Evolutionary conservation across 345 rosid species (phyloP), one percentile per base, ranked within the genome.

Genomic region (Murraya paniculata): DNA sequence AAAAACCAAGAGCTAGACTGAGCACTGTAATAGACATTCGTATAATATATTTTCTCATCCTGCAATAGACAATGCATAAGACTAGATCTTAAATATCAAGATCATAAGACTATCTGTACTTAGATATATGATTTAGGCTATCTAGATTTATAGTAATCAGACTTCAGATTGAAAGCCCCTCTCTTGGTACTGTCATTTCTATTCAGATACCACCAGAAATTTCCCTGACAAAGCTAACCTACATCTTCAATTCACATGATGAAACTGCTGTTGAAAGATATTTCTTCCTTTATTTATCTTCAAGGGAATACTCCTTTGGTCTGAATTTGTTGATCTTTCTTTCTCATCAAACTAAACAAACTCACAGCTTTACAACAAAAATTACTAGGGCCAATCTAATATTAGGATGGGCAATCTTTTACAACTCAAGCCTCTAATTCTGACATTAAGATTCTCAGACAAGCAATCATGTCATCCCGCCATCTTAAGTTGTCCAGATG

Each of bases 1-100:
- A 68, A 61, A 61, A 64, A 69, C 35, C 48, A 77, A 48, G 77
- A 72, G 35, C 19, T 10, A 77, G 65, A 25, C 7, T 4, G 16
- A 68, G 27, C 62, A 25, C 28, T 56, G 28, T 53, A 28, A 56
- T 18, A 19, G 39, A 61, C 27, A 74, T 45, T 38, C 7, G 18
- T 59, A 22, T 59, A 7, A 59, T 45, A 16, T n/a, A 24, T 73
- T 38, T 38, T 59, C 55, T 33, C 35, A 65, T 35, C 69, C 48
- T 41, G 22, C 13, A 41, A 68, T 6, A 39, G 72, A 24, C 24
- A n/a, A 30, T 24, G 31, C 21, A 39, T 68, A 41, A 36, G 30
- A 68, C 31, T 4, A 68, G 55, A 24, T 22, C 30, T 33, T 8
- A 16, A 16, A 39, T 36, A 68, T 41, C 30, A 10, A 39, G 45